Base-by-base conservation (phyloP, 257 asterid genomes). In the Plantago elongata region DNA sequence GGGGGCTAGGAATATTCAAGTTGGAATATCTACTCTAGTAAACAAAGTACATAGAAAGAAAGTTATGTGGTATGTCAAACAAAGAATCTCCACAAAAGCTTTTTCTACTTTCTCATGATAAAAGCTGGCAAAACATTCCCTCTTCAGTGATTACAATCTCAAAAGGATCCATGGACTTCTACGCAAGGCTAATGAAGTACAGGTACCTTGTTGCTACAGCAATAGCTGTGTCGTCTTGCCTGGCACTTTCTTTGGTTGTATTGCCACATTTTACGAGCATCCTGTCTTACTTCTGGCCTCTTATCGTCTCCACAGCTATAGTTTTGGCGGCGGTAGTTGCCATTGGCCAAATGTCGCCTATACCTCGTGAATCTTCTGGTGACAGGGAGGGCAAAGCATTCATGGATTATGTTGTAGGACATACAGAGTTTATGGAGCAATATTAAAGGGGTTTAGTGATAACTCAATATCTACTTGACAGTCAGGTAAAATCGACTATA, bases 281-380 rank as follows among this genome's bases (percentile, higher is more conserved):
- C 45, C 48, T 85, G 40, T 38, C 69, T 7, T 80, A 72, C 66
- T 85, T 85, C 63, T 80, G 82, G 82, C 88, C 94, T 15, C 87
- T 85, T 62, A 49, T 83, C 44, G 68, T 79, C 63, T 83, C 87
- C 57, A 85, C 84, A 15, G 49, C 81, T 52, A 16, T 80, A 40
- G 74, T 78, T 42, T 60, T 80, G 63, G 74, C 67, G 62, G 77
- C 75, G 11, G 62, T 72, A 3, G 17, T 81, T 16, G 69, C 76
- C 66, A 76, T 80, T 60, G 69, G 76, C 16, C 77, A 69, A 51
- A 45, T 69, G 44, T 68, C 73, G 51, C 85, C 83, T 51, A 60
- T 78, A 1, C 66, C 81, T 51, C 46, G 48, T n/a, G 83, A 71
- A 16, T 60, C 67, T 27, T 52, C 51, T 3, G 62, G 72, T 9